Evolutionary conservation across 495 filamentous ascomycete genomes (phyloP), one percentile per base, ranked within the genome.

Genomic region (Podospora sp.): DNA sequence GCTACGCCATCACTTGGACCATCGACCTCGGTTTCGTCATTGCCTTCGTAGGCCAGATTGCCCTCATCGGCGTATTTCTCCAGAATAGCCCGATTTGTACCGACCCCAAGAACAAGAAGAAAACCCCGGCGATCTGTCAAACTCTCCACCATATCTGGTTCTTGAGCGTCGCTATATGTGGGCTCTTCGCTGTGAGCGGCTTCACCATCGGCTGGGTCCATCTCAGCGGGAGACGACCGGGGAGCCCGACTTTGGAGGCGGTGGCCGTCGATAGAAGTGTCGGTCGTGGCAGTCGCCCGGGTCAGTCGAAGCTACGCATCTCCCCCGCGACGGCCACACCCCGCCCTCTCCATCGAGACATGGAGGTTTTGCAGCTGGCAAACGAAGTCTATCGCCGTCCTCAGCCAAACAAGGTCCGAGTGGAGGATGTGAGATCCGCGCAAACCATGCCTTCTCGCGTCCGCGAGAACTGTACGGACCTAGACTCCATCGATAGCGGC

Each of bases 11-110:
- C 69, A 87, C 87, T 65, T 82, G 84, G 9, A 85, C 76, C n/a
- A 67, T 88, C 27, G 94, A 97, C 78, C 72, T 82, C 21, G 73
- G 88, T 7, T 79, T 93, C 35, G 83, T 94, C 18, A 85, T 92
- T 64, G 91, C 91, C 20, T 80, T 91, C 65, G 86, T 90, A 53
- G 87, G 92, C 49, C 85, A 93, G 0, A 82, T 89, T 0, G 85
- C 91, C 55, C 82, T 90, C 21, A 77, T 96, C 62, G 93, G 40
- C 5, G 40, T 46, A 11, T 46, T 46, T 11, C 40, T 46, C 16
- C 40, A 46, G 14, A 46, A 12, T 18, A 46, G 40, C 12, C 12
- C 9, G 4, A 18, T 46, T 2, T 46, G 40, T 18, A 46, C 11
- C 40, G 12, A 33, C 8, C 29, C 40, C 5, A 46, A 2, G 14